These are phyloP conservation scores for Yamadazyma pseudoaaseri DNA, from an alignment of 1,139 yeast species.

Conservation along the genomic window DNA sequence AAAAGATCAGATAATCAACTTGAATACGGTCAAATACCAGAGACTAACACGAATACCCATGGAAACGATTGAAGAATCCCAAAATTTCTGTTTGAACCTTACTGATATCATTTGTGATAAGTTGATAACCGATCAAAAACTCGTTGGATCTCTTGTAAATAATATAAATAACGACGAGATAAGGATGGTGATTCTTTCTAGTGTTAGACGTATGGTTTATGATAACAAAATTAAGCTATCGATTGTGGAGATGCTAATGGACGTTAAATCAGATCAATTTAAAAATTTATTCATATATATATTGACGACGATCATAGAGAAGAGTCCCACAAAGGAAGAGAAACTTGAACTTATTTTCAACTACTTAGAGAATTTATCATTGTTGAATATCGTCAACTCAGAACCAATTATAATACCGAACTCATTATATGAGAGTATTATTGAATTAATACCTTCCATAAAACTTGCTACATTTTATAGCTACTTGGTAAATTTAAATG, in stretches of 20 bases:
- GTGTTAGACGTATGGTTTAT: constrained; percentile 11
- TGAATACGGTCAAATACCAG: constrained; percentile 22
- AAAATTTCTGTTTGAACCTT: constrained; percentile 28
- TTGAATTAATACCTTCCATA: constrained; percentile 19
- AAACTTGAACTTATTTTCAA: constrained; percentile 22
- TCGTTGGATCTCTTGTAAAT: constrained; percentile 21
- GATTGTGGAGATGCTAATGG: constrained; percentile 25
- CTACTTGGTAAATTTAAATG: constrained; percentile 33
- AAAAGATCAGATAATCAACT: constrained; percentile 22
- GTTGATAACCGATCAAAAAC: constrained; percentile 25
- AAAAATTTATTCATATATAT: constrained; percentile 19
- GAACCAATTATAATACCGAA: constrained; percentile 22
- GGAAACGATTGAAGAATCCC: constrained; percentile 24
- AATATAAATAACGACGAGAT: constrained; percentile 19
- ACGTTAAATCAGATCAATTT: constrained; percentile 20
- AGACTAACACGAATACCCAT: constrained; percentile 29
- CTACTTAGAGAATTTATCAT: constrained; percentile 20
- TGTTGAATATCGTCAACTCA: constrained; percentile 24
- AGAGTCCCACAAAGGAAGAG: constrained; percentile 13
- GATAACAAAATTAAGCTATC: constrained; percentile 28
- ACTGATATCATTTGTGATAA: constrained; percentile 28
- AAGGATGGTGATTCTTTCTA: constrained; percentile 8
- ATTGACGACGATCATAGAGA: constrained; percentile 20
- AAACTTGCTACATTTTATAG: constrained; percentile 28
- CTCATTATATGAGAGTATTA: constrained; percentile 19